Evolutionary conservation across 2,329 filamentous ascomycete species (phyloP).

Genomic region (Phialophora macrospora): DNA sequence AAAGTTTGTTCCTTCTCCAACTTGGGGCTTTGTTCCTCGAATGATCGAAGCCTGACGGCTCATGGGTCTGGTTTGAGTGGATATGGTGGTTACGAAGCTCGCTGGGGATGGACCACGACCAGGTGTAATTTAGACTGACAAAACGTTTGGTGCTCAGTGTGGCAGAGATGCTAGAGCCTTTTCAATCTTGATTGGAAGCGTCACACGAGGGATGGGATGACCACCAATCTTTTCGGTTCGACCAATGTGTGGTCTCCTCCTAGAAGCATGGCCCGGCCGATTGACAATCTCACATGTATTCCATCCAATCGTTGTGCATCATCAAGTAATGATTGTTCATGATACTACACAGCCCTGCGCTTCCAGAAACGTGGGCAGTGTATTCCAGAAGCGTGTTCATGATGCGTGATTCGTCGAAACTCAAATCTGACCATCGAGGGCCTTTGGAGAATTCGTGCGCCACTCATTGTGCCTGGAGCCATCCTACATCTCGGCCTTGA

Average conservation of each 20-base stretch:
- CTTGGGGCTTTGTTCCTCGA: not conserved
- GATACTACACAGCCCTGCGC: constrained; percentile 1
- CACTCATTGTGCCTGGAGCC: constrained; percentile 15
- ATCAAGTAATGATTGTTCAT: constrained; percentile 2
- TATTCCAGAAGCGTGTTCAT: constrained; percentile 35
- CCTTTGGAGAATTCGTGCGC: constrained; percentile 17
- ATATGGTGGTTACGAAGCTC: not conserved
- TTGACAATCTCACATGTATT: not conserved
- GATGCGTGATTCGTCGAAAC: constrained; percentile 24
- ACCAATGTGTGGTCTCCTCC: constrained; percentile 16
- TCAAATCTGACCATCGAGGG: constrained; percentile 7
- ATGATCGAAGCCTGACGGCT: not conserved
- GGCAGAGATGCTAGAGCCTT: not conserved
- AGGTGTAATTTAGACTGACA: not conserved
- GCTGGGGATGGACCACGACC: not conserved
- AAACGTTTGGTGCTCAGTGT: not conserved
- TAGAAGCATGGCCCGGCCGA: not conserved
- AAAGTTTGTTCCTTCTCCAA: constrained; percentile 3
- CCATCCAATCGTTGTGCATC: constrained; percentile 12
- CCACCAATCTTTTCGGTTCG: constrained; percentile 15
- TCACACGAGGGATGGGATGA: constrained; percentile 8
- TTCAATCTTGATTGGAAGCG: constrained; percentile 1
- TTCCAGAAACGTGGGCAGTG: constrained; percentile 13
- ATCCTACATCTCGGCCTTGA: not conserved
- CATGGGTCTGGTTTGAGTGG: not conserved